Evolutionary conservation across 2,329 filamentous ascomycete species (phyloP).

Genomic region (Hypoxylon sp.): DNA sequence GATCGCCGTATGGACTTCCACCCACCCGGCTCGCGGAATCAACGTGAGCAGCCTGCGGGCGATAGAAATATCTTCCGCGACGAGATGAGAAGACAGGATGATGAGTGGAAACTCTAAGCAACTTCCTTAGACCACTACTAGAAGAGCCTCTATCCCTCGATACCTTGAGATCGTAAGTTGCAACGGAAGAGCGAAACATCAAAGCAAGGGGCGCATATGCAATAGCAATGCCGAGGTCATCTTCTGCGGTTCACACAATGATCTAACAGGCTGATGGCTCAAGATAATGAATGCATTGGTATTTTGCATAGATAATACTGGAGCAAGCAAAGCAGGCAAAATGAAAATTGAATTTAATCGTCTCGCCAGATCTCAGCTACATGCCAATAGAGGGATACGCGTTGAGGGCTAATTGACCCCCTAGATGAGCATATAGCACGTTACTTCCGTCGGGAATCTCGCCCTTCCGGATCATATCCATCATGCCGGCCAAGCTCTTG

Average conservation of each 20-base stretch:
- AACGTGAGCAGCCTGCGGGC: slow-evolving; percentile 9
- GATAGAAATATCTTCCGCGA: slow-evolving; percentile 57
- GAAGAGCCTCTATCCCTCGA: neutral
- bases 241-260: slow-evolving; percentile 5
- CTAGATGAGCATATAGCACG: slow-evolving; percentile 75
- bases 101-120: slow-evolving; percentile 46
- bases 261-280: neutral
- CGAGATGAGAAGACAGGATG: slow-evolving; percentile 58
- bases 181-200: neutral
- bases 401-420: slow-evolving; percentile 74
- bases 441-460: slow-evolving; percentile 67
- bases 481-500: slow-evolving; percentile 76
- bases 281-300: slow-evolving; percentile 9
- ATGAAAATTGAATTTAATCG: slow-evolving; percentile 15
- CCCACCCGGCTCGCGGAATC: slow-evolving; percentile 37
- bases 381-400: slow-evolving; percentile 63
- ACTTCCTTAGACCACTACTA: neutral
- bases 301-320: slow-evolving; percentile 11
- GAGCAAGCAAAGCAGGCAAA: slow-evolving; percentile 7
- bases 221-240: slow-evolving; percentile 5
- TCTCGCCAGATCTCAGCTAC: slow-evolving; percentile 22
- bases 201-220: neutral
- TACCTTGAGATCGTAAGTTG: neutral
- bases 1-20: slow-evolving; percentile 52
- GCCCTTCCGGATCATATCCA: slow-evolving; percentile 69